Conservation (phyloP, 306 rosid species). For the Lathyrus sativus region DNA sequence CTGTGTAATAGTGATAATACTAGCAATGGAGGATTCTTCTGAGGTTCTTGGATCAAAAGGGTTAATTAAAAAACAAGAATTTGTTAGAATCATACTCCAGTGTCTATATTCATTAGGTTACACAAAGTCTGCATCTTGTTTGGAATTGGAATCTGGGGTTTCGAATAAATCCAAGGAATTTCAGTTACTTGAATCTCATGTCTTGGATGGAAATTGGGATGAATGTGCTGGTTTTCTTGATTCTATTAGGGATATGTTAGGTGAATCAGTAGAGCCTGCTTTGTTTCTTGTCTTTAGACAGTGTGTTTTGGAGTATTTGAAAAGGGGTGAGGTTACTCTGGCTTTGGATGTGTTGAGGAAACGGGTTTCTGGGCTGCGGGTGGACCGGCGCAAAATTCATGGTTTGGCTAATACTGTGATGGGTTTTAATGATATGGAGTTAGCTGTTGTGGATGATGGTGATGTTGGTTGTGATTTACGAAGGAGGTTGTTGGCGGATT, state of each 20-base stretch:
- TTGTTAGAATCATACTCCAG: conserved; percentile 72
- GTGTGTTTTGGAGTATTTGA: conserved; percentile 61
- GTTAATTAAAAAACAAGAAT: conserved; percentile 63
- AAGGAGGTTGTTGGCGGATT: conserved; percentile 51
- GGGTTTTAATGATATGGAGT: conserved; percentile 39
- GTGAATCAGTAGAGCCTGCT: conserved; percentile 64
- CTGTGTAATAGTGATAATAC: conserved; percentile 37
- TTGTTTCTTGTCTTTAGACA: conserved; percentile 69
- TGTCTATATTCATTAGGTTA: conserved; percentile 70
- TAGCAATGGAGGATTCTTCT: conserved; percentile 33
- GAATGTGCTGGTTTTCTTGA: conserved; percentile 53
- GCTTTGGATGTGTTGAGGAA: conserved; percentile 74
- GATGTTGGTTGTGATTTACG: conserved; percentile 48
- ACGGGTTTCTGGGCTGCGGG: conserved; percentile 49
- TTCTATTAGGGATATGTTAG: conserved; percentile 50
- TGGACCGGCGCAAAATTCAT: conserved; percentile 60
- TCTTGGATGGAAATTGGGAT: conserved; percentile 67
- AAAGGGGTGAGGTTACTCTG: conserved; percentile 55
- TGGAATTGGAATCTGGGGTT: conserved; percentile 82
- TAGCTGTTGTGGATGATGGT: conserved; percentile 29
- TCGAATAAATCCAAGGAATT: conserved; percentile 54
- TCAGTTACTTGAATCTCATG: conserved; percentile 60
- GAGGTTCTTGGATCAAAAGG: conserved; percentile 64
- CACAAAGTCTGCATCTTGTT: conserved; percentile 59
- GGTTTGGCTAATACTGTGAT: conserved; percentile 59